Conservation (phyloP, 2,329 filamentous ascomycete species). For the Teratosphaeria destructans region DNA sequence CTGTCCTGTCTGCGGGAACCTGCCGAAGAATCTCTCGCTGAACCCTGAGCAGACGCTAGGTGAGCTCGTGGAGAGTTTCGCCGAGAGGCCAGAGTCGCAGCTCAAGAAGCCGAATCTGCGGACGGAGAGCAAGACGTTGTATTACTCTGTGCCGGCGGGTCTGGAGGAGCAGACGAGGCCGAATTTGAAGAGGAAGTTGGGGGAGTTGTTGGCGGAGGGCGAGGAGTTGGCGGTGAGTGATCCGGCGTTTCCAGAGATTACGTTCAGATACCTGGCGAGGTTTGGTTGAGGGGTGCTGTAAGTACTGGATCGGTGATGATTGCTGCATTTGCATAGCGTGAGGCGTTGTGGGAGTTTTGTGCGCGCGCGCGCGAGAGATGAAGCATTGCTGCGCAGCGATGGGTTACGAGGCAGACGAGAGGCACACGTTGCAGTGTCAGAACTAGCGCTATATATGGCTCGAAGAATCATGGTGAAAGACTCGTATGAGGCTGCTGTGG, state of each 20-base stretch:
- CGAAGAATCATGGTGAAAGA: too few relatives aligned
- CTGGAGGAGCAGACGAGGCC: constrained; percentile 75
- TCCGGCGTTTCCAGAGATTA: constrained; percentile 64
- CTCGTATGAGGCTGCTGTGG: too few relatives aligned
- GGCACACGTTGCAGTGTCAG: too few relatives aligned
- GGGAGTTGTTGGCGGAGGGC: constrained; percentile 65
- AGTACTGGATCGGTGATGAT: background rate
- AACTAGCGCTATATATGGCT: too few relatives aligned
- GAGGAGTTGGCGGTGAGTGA: constrained; percentile 90
- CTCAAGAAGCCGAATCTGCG: constrained; percentile 87
- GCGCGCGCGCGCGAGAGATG: too few relatives aligned
- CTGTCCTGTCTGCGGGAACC: constrained; percentile 84
- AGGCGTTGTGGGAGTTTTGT: background rate
- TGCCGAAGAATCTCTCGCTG: constrained; percentile 64
- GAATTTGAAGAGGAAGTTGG: constrained; percentile 70
- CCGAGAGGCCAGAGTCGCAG: constrained; percentile 76
- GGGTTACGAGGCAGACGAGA: too few relatives aligned
- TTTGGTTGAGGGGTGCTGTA: background rate
- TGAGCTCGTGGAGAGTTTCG: constrained; percentile 76
- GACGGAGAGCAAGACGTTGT: constrained; percentile 71
- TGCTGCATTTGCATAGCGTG: background rate
- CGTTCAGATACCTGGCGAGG: constrained; percentile 50
- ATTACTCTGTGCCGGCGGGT: constrained; percentile 74
- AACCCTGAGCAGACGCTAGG: constrained; percentile 63
- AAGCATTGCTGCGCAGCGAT: too few relatives aligned